These are phyloP conservation scores for Eucalyptus melliodora DNA, from an alignment of 345 rosid species.

Conservation along the genomic window DNA sequence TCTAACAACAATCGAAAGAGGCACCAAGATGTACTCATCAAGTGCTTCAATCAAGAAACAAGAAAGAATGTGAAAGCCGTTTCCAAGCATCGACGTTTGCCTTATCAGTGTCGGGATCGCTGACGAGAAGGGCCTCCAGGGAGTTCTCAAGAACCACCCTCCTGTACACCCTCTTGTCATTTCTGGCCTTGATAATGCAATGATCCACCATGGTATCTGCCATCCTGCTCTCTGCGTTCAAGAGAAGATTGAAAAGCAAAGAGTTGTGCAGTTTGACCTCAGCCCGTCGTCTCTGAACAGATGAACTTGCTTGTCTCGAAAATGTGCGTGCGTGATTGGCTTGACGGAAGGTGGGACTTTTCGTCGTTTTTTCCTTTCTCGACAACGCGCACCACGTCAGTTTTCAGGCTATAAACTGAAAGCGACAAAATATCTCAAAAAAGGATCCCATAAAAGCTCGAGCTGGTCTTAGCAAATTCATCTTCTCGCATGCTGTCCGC, in stretches of 20 bases:
- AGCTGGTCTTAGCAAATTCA: neutral
- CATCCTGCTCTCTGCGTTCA: neutral
- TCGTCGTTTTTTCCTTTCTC: neutral
- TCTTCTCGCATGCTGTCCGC: neutral
- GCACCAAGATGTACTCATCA: neutral
- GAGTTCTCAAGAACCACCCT: slow-evolving; percentile 59
- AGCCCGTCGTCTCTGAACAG: neutral
- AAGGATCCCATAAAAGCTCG: neutral
- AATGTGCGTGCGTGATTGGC: neutral
- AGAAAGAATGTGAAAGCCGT: neutral
- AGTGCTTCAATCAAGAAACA: neutral
- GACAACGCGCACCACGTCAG: neutral
- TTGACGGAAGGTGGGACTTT: neutral
- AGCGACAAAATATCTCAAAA: neutral
- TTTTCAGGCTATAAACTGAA: neutral
- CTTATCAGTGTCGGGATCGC: slow-evolving; percentile 92
- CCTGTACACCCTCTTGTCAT: slow-evolving; percentile 58
- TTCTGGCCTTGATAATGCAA: slow-evolving; percentile 52
- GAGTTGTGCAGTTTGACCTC: neutral
- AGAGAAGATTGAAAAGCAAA: neutral
- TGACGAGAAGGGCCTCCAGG: slow-evolving; percentile 65
- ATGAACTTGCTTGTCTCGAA: neutral
- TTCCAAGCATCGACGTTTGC: neutral
- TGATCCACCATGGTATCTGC: neutral
- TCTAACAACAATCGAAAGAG: neutral